phyloP scores from a whole-genome alignment of 805 yeast species.

The Wickerhamiella lipophila region DNA sequence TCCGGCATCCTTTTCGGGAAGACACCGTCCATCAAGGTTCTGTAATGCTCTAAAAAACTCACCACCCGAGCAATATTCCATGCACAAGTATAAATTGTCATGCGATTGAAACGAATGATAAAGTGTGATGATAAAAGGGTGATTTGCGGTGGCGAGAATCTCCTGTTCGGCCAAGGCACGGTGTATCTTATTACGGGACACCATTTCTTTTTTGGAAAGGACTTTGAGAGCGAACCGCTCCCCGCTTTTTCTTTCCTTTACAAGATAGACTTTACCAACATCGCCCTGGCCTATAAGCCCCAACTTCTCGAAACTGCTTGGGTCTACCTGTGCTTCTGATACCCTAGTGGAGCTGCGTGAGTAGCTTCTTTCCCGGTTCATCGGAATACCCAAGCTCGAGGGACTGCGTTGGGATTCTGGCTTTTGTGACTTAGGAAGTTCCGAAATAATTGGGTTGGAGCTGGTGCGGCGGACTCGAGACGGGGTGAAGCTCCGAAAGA shows the following conservation, averaged over 20 bases:
- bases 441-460: not conserved
- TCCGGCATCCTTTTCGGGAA: constrained; percentile 75
- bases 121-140: constrained; percentile 91
- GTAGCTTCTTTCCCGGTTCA: constrained; percentile 40
- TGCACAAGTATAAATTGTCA: constrained; percentile 80
- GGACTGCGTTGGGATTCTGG: constrained; percentile 2
- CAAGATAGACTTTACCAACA: constrained; percentile 92
- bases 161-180: constrained; percentile 95
- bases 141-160: constrained; percentile 85
- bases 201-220: constrained; percentile 81
- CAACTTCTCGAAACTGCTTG: constrained; percentile 77
- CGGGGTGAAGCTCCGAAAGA: constrained; percentile 2
- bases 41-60: constrained; percentile 94
- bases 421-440: not conserved
- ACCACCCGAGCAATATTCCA: constrained; percentile 99
- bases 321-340: constrained; percentile 68
- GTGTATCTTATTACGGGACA: constrained; percentile 84
- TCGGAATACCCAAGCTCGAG: constrained; percentile 1
- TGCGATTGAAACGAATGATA: constrained; percentile 95
- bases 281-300: constrained; percentile 93
- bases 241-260: constrained; percentile 63
- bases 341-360: constrained; percentile 63
- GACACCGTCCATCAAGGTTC: constrained; percentile 74
- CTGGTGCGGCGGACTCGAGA: not conserved
- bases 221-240: constrained; percentile 88